Conservation (phyloP, 805 yeast genomes). For the Hanseniaspora guilliermondii region DNA sequence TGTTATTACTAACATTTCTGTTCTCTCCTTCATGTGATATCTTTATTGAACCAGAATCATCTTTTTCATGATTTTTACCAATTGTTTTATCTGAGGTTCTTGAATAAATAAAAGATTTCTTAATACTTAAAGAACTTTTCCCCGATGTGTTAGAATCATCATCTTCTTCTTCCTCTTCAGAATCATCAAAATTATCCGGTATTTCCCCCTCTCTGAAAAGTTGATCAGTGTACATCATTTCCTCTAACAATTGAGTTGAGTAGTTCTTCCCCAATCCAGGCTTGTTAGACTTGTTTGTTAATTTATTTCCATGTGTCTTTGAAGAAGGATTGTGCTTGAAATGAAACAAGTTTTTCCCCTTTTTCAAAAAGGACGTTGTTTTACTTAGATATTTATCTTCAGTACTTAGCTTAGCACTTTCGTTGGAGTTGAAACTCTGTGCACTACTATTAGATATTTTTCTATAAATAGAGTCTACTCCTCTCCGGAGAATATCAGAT, state of each 20-base stretch:
- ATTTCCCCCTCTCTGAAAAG: conserved; percentile 11
- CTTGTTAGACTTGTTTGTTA: neutral
- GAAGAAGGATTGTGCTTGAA: neutral
- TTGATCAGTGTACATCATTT: conserved; percentile 13
- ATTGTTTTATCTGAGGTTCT: neutral
- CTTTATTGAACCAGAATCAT: neutral
- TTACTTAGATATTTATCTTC: neutral
- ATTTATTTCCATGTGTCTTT: neutral
- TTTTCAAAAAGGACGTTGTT: neutral
- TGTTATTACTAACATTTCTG: neutral
- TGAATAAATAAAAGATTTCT: neutral
- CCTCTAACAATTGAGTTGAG: neutral
- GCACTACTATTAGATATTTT: neutral
- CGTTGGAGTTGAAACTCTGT: neutral
- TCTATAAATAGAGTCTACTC: neutral
- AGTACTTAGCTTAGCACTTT: neutral
- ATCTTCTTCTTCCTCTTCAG: conserved; percentile 1
- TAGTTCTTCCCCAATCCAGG: neutral
- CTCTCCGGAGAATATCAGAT: neutral
- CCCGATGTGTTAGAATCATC: neutral
- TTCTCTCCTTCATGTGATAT: neutral
- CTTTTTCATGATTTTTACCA: neutral
- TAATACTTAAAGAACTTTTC: neutral
- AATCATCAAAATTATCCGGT: neutral
- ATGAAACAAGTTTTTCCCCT: neutral